Base-by-base conservation (phyloP, 768 basidiomycete genomes). In the Tubosaeta sp. region DNA sequence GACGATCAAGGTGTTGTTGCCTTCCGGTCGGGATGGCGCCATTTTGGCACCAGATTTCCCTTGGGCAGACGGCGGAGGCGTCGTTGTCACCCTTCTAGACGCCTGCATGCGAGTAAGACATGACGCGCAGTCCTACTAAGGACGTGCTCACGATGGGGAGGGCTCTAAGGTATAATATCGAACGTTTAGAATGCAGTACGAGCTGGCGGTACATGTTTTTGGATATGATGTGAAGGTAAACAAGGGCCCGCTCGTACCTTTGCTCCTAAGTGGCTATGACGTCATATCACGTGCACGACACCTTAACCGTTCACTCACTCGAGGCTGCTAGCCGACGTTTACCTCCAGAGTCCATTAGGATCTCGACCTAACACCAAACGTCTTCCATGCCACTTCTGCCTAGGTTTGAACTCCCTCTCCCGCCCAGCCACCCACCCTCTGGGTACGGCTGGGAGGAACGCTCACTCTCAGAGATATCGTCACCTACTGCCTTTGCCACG, bases 1-100 rank as follows among this genome's bases (percentile, higher is more conserved):
- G 35, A 65, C 29, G 47, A 73, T 63, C 39, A 68, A 35, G 16
- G 59, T 59, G 46, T 64, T 69, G 55, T 50, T 64, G 27, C 63
- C 57, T 22, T 62, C 58, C 0, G 53, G 51, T 12, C 14, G 48
- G 12, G 48, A 19, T 6, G 44, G 42, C 6, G 50, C 29, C 22
- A 47, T 46, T 17, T 48, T 17, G 5, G 48, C 8, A 9, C 41
- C 25, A 0, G 60, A 38, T 39, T 54, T 46, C 6, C 43, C 59
- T 46, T 54, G 52, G 17, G 58, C 55, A 8, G 56, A 45, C 14
- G 48, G 46, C 7, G 65, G 51, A 3, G 59, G 48, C 1, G 56
- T 27, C 10, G 60, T 60, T 33, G 55, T 43, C 39, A 66, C 26
- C 5, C 33, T 48, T 51, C 61, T 60, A 27, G 43, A 56, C 19